Evolutionary conservation across 495 filamentous ascomycete species (phyloP).

Genomic region (Chaetomium cochliodes): DNA sequence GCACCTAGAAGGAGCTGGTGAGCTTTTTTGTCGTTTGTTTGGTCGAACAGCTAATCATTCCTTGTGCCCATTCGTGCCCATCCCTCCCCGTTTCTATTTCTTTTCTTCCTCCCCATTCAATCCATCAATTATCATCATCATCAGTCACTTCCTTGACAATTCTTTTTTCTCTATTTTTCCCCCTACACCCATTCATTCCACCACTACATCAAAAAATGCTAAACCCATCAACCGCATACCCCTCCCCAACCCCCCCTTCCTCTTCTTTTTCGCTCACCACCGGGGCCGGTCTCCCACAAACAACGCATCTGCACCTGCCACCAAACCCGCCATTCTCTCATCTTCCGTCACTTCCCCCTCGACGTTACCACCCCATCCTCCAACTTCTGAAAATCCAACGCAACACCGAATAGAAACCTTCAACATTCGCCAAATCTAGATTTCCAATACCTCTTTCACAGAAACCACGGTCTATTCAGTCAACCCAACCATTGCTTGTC

Average conservation of each 20-base stretch:
- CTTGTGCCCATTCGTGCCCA: too few relatives aligned
- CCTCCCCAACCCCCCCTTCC: too few relatives aligned
- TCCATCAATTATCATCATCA: too few relatives aligned
- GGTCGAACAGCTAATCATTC: too few relatives aligned
- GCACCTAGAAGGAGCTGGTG: neutral
- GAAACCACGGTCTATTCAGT: slow-evolving; percentile 40
- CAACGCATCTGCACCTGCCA: slow-evolving; percentile 66
- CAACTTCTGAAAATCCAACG: slow-evolving; percentile 60
- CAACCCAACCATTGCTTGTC: slow-evolving; percentile 68
- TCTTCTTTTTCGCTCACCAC: neutral
- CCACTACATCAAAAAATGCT: too few relatives aligned
- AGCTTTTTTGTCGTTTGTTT: neutral
- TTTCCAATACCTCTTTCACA: slow-evolving; percentile 58
- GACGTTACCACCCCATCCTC: slow-evolving; percentile 58
- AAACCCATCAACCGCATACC: neutral
- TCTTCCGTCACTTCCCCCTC: slow-evolving; percentile 62
- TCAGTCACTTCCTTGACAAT: too few relatives aligned
- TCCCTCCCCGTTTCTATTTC: too few relatives aligned
- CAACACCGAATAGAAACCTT: slow-evolving; percentile 65
- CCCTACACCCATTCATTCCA: neutral
- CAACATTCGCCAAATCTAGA: slow-evolving; percentile 64
- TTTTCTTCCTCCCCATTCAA: too few relatives aligned
- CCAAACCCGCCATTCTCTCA: too few relatives aligned
- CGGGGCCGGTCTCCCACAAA: slow-evolving; percentile 19
- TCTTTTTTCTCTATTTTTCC: too few relatives aligned